Percentiles rank a stretch among this genome's conserved stretches.
These are phyloP conservation scores for Gymnopilus dilepis DNA, from an alignment of 768 basidiomycete species.

Conservation along the genomic window DNA sequence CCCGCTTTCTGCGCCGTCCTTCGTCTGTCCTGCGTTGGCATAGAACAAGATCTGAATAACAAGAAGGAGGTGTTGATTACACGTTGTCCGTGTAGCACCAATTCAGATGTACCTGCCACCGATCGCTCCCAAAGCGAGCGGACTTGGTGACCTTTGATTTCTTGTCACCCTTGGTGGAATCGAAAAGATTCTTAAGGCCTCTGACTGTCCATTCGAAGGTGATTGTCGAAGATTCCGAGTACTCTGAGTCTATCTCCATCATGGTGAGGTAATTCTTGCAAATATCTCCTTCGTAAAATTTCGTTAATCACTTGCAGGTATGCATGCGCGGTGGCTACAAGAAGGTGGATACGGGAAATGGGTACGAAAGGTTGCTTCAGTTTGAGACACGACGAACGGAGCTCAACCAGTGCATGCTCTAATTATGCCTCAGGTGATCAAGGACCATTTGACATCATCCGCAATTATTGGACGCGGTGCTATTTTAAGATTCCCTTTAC, in stretches of 20 bases:
- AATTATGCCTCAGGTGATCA: constrained; percentile 4
- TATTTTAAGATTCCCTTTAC: too few species aligned
- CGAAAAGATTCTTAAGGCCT: constrained; percentile 75
- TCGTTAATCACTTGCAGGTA: background rate
- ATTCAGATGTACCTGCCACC: constrained; percentile 62
- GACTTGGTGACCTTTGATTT: constrained; percentile 84
- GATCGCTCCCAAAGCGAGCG: constrained; percentile 73
- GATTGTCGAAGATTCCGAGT: constrained; percentile 58
- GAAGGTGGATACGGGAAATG: background rate
- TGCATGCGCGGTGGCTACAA: background rate
- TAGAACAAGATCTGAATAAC: constrained; percentile 75
- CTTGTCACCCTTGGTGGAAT: constrained; percentile 75
- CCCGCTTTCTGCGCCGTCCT: constrained; percentile 51
- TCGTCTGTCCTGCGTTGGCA: constrained; percentile 75
- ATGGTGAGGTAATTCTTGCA: background rate
- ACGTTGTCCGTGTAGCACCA: background rate
- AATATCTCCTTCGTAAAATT: background rate
- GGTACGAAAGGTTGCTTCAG: background rate
- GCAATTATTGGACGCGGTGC: background rate
- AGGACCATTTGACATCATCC: background rate
- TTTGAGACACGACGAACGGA: too few species aligned
- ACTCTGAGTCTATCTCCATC: constrained; percentile 33
- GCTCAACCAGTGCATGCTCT: background rate
- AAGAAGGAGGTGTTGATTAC: constrained; percentile 19
- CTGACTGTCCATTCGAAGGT: constrained; percentile 82